phyloP scores from a whole-genome alignment of 225 moss, liverwort and hornwort species.

The Sphagnum contortum region DNA sequence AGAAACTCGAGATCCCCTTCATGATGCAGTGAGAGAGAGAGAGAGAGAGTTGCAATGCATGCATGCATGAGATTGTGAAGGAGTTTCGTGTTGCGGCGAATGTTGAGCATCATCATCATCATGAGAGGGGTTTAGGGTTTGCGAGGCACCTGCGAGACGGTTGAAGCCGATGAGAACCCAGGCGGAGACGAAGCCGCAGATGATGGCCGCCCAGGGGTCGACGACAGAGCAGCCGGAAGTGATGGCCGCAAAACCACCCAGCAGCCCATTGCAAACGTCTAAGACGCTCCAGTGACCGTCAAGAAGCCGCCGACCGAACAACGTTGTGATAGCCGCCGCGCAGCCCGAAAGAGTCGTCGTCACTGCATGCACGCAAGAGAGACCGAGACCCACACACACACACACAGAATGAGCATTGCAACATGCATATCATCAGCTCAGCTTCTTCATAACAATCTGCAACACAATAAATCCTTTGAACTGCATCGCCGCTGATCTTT shows the following conservation, averaged over 20 bases:
- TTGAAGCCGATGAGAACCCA: slow-evolving; percentile 59
- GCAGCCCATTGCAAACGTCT: slow-evolving; percentile 77
- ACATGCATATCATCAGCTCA: too few species aligned
- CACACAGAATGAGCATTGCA: too few species aligned
- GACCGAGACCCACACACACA: too few species aligned
- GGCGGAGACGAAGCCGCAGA: slow-evolving; percentile 67
- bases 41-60: not conserved
- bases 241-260: slow-evolving; percentile 91
- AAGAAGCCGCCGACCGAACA: slow-evolving; percentile 57
- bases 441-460: too few species aligned
- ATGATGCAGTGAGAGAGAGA: not conserved
- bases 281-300: slow-evolving; percentile 76
- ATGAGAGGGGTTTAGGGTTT: too few species aligned
- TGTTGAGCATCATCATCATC: too few species aligned
- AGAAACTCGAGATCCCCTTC: not conserved
- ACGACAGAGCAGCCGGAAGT: slow-evolving; percentile 71
- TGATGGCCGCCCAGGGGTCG: slow-evolving; percentile 69
- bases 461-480: too few species aligned
- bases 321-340: slow-evolving; percentile 62
- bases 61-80: too few species aligned
- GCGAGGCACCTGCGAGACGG: slow-evolving; percentile 24
- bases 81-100: too few species aligned
- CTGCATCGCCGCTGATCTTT: too few species aligned
- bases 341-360: slow-evolving; percentile 72
- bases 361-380: slow-evolving; percentile 17